Percentiles rank a stretch among this genome's conserved stretches.
These are phyloP conservation scores for Backusella morwellensis DNA, from an alignment of 192 early-diverging fungal genomes.

Conservation along the genomic window DNA sequence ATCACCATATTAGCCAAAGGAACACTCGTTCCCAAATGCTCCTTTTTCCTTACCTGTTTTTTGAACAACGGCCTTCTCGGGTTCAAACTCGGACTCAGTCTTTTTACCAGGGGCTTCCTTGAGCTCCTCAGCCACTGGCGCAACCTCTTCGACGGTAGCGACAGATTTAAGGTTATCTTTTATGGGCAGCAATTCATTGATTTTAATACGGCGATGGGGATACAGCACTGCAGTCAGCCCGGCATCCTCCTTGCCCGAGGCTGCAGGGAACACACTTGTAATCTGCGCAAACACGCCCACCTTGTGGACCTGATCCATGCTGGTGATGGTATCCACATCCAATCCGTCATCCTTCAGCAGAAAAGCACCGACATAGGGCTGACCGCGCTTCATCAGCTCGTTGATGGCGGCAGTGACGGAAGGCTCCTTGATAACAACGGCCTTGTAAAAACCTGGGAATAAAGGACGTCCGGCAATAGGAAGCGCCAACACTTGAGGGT, in stretches of 20 bases:
- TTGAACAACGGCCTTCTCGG: neutral
- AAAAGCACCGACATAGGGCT: slow-evolving; percentile 97
- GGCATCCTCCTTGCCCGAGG: slow-evolving; percentile 59
- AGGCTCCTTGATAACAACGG: slow-evolving; percentile 94
- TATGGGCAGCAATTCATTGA: slow-evolving; percentile 62
- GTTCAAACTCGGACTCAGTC: neutral
- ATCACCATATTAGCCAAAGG: neutral
- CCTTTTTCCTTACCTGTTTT: neutral
- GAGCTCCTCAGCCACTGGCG: neutral
- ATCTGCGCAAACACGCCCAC: slow-evolving; percentile 98
- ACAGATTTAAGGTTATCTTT: slow-evolving; percentile 19
- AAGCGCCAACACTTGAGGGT: slow-evolving; percentile 91
- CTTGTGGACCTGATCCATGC: slow-evolving; percentile 75
- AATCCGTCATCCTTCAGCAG: slow-evolving; percentile 87
- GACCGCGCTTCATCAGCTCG: slow-evolving; percentile 84
- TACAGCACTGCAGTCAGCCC: slow-evolving; percentile 92
- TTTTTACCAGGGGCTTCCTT: neutral
- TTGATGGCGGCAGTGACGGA: slow-evolving; percentile 90
- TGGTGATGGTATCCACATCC: slow-evolving; percentile 80
- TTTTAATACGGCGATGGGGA: slow-evolving; percentile 88
- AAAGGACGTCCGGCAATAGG: slow-evolving; percentile 91
- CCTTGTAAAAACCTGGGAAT: slow-evolving; percentile 98
- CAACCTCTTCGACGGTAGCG: slow-evolving; percentile 17
- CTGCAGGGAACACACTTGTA: slow-evolving; percentile 89
- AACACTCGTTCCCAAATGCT: neutral